Base-by-base conservation (phyloP, 179 eudicot species). In the Nepenthes alata region DNA sequence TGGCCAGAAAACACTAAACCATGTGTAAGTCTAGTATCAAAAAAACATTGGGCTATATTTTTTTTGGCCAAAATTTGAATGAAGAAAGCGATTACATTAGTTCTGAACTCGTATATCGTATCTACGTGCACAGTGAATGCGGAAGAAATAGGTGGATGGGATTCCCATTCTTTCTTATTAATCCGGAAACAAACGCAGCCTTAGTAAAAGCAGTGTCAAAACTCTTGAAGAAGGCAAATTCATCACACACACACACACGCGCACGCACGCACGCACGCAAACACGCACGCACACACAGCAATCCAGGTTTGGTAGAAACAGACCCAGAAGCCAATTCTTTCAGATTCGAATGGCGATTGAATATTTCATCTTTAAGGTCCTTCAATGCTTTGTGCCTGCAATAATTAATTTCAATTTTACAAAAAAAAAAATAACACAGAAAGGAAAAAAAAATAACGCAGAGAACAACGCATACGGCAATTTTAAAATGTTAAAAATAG, bases 281-380 rank as follows among this genome's bases (percentile, higher is more conserved):
- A 25, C 25, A 25, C 25, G 25, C 0, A 25, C 25, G 25, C 25
- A 25, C 25, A 25, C 25, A 25, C 25, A 12, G 11, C 9, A 55
- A 16, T 1, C 15, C 35, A 0, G 11, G 47, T 1, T 6, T 44
- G 49, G 44, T 14, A 63, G 25, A 69, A 70, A 70, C 87, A 57
- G 39, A 93, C 98, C 98, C 98, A 53, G 95, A 81, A 80, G 94
- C 84, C 72, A 87, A 35, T 54, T 93, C 93, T 76, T 69, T 75
- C 39, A 87, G 77, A 76, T 81, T 70, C 78, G 75, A 14, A 63
- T 72, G 80, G 68, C 90, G 90, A 37, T 76, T 71, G 47, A 79
- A 73, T 25, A 93, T 79, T 58, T 80, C 87, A 44, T 85, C 90
- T 79, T 75, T 85, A 63, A 79, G 78, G 72, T 89, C 88, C 77